Percentiles rank a stretch among this genome's conserved stretches.
These are phyloP conservation scores for Eragrostis tef DNA, from an alignment of 202 grass and related monocot species.

Conservation along the genomic window DNA sequence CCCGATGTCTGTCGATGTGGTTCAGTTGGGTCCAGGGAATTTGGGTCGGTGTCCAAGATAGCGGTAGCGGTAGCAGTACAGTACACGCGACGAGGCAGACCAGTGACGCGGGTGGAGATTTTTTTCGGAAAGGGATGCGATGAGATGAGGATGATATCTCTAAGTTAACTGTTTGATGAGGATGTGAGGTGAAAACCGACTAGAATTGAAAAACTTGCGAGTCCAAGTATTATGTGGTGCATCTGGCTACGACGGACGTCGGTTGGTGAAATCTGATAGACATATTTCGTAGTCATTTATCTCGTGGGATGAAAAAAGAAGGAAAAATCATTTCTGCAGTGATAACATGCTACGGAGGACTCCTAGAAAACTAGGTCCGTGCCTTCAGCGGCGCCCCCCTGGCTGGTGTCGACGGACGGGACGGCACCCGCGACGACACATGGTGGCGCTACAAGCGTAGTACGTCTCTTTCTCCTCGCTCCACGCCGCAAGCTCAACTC, in stretches of 20 bases:
- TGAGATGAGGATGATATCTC: too few species aligned
- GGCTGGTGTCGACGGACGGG: too few species aligned
- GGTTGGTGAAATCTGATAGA: too few species aligned
- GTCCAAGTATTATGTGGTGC: too few species aligned
- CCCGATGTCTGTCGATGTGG: slow-evolving; percentile 19
- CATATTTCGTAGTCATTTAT: not conserved
- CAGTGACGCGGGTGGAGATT: not conserved
- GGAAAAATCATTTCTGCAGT: too few species aligned
- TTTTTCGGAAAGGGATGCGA: not conserved
- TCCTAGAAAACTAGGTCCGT: not conserved
- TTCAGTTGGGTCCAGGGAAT: not conserved
- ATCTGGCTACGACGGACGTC: too few species aligned
- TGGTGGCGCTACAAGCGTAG: slow-evolving; percentile 10
- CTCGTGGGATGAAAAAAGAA: not conserved
- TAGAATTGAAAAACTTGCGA: too few species aligned
- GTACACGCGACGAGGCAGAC: not conserved
- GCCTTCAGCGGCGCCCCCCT: not conserved
- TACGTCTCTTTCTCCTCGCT: slow-evolving; percentile 44
- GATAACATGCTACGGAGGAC: too few species aligned
- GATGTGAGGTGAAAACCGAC: not conserved
- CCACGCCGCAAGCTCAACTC: slow-evolving; percentile 21
- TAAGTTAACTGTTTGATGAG: not conserved
- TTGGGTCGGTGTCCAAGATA: not conserved
- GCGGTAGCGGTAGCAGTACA: too few species aligned
- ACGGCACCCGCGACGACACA: slow-evolving; percentile 52